Percentiles rank a stretch among this genome's conserved stretches.
Conservation (phyloP, 1,284 basidiomycete species). For the Meripilus lineatus region DNA sequence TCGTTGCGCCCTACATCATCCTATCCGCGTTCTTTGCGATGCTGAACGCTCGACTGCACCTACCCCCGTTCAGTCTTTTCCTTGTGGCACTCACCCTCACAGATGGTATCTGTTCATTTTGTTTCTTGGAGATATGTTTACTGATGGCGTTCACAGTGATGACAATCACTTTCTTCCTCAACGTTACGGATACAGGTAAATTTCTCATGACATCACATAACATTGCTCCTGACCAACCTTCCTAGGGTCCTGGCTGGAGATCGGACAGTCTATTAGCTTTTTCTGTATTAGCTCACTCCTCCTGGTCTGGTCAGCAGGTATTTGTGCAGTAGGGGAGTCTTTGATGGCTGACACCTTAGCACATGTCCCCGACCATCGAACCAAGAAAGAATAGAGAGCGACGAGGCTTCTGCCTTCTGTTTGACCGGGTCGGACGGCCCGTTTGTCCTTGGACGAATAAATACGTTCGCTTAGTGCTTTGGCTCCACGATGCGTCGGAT, state of each 20-base stretch:
- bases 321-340: conserved; percentile 65
- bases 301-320: conserved; percentile 74
- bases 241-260: conserved; percentile 81
- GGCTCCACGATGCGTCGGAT: too few relatives aligned
- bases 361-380: too few relatives aligned
- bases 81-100: conserved; percentile 70
- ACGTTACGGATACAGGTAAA: conserved; percentile 73
- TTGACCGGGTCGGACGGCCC: too few relatives aligned
- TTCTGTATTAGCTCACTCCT: conserved; percentile 83
- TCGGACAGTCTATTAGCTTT: conserved; percentile 85
- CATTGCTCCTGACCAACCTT: background rate
- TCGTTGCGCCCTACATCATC: conserved; percentile 76
- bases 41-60: conserved; percentile 57
- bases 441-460: too few relatives aligned
- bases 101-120: conserved; percentile 46
- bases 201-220: conserved; percentile 4
- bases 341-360: conserved; percentile 57
- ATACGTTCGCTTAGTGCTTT: too few relatives aligned
- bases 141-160: conserved; percentile 41
- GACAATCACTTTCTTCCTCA: conserved; percentile 82
- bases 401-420: too few relatives aligned
- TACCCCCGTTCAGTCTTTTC: conserved; percentile 77
- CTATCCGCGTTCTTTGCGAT: conserved; percentile 65
- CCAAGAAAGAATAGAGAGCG: too few relatives aligned
- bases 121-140: conserved; percentile 7